A percentile compares a stretch with the other conserved stretches of the same genome.
Evolutionary conservation across 139 green algal species (phyloP).

Genomic region (Chlamydomonas applanata): DNA sequence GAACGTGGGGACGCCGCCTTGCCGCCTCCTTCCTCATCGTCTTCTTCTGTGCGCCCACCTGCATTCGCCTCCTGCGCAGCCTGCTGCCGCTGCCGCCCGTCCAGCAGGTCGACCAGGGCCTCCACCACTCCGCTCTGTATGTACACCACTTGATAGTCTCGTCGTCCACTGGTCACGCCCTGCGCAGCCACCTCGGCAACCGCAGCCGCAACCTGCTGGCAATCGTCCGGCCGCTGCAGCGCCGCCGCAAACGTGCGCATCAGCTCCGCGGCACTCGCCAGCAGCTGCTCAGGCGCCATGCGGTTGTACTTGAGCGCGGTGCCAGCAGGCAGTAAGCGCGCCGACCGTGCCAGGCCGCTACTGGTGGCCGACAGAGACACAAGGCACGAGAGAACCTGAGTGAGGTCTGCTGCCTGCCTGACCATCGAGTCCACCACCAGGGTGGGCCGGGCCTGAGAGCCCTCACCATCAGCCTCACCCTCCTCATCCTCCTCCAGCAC

Average conservation of each 20-base stretch:
- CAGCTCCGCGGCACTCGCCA: background rate
- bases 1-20: too few relatives aligned
- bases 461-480: too few relatives aligned
- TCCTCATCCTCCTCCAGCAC: constrained; percentile 1
- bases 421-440: background rate
- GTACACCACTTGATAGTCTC: background rate
- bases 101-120: background rate
- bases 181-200: background rate
- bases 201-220: background rate
- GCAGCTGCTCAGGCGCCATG: background rate
- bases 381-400: background rate
- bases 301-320: too few relatives aligned
- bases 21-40: too few relatives aligned
- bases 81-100: background rate
- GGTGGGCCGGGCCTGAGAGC: background rate
- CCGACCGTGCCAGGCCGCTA: background rate
- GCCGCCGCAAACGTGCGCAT: background rate
- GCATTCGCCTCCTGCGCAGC: too few relatives aligned
- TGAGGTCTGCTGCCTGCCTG: background rate
- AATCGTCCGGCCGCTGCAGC: background rate
- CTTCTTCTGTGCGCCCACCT: too few relatives aligned
- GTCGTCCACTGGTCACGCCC: background rate
- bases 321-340: background rate
- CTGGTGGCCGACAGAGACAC: background rate
- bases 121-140: background rate